Evolutionary conservation across 2,329 filamentous ascomycete genomes (phyloP).

Genomic region (Ophiocordyceps unilateralis): DNA sequence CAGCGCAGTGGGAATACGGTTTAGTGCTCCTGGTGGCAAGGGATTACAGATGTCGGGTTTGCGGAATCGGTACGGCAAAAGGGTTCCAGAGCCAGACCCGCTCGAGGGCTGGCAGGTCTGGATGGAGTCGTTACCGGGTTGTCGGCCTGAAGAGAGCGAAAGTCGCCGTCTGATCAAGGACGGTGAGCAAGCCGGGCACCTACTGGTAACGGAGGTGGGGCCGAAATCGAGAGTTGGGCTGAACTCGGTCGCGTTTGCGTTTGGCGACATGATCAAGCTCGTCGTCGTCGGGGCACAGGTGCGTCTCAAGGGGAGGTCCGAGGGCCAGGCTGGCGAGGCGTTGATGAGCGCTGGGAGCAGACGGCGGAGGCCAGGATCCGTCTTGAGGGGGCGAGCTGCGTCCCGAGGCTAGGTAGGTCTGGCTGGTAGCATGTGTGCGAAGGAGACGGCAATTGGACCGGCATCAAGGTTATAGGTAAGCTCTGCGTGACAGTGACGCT

Average conservation of each 20-base stretch:
- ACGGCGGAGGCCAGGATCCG: slow-evolving; percentile 16
- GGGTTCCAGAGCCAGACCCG: slow-evolving; percentile 7
- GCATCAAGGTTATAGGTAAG: not conserved
- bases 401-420: not conserved
- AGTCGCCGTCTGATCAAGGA: slow-evolving; percentile 24
- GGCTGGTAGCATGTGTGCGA: no score
- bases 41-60: slow-evolving; percentile 6
- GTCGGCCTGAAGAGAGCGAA: slow-evolving; percentile 26
- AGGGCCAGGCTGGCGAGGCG: slow-evolving; percentile 11
- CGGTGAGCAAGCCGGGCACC: slow-evolving; percentile 26
- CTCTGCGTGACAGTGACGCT: not conserved
- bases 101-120: slow-evolving; percentile 35
- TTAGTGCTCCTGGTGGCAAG: slow-evolving; percentile 13
- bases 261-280: slow-evolving; percentile 58
- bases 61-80: slow-evolving; percentile 13
- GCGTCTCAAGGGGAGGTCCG: slow-evolving; percentile 33
- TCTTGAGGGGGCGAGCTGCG: slow-evolving; percentile 4
- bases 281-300: slow-evolving; percentile 46
- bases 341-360: slow-evolving; percentile 20
- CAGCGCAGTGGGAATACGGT: slow-evolving; percentile 46
- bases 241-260: slow-evolving; percentile 48
- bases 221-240: slow-evolving; percentile 46
- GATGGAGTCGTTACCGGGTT: slow-evolving; percentile 30
- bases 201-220: slow-evolving; percentile 49
- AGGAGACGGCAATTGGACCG: not conserved